Evolutionary conservation across 1,139 yeast genomes (phyloP), one percentile per base, ranked within the genome.

Genomic region (Kodamaea plutei): DNA sequence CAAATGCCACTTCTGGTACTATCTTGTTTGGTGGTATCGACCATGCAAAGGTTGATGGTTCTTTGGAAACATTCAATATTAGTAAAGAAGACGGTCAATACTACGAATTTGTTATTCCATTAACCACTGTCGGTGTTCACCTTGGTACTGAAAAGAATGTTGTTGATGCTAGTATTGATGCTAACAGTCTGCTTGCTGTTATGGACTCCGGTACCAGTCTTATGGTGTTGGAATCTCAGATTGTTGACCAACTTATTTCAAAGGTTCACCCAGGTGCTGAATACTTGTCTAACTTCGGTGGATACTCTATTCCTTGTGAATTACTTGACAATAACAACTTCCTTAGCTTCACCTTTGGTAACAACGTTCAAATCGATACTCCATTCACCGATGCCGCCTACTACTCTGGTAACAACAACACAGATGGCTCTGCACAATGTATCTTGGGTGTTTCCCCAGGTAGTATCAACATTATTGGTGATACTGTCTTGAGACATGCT

Each of bases 201-300:
- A 48, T 64, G 20, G 71, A 64, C 38, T 57, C 69, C 2, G 71
- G 71, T 20, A 60, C 69, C 13, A 63, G 70, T 8, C 50, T 58
- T 30, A 43, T 56, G 25, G 50, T 49, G 23, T 37, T 29, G 31
- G 20, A 23, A 8, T 8, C 33, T 8, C 25, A 37, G n/a, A 31
- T 56, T 23, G 44, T 48, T 6, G 25, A 31, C 13, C 19, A 9
- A 8, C 19, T 26, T 19, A 10, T 26, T 19, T 5, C 15, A 2
- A 16, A 13, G 5, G 11, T 23, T 18, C 46, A 44, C 10, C 40
- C 46, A 10, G 36, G 46, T 7, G 55, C 47, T 14, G 37, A 44
- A 5, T 45, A 40, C 35, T 43, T 47, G 26, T 6, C 17, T 9
- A n/a, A 36, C 8, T 12, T 17, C 8, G 46, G 47, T 22, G 50